Conservation (phyloP, 495 filamentous ascomycete species). For the Penicillium longicatenatum region DNA sequence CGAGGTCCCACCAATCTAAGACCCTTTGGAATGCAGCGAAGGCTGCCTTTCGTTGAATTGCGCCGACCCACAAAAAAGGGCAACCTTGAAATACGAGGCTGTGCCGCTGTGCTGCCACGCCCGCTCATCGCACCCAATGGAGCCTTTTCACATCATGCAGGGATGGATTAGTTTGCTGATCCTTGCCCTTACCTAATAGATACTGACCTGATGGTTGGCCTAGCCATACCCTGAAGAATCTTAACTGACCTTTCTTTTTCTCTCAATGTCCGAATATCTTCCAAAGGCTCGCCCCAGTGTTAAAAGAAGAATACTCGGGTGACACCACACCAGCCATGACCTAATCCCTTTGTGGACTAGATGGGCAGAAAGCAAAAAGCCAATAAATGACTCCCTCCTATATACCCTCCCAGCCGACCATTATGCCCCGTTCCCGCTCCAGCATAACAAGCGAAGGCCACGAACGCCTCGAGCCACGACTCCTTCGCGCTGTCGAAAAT, state of each 20-base stretch:
- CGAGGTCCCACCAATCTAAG: no score
- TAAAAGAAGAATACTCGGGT: neutral
- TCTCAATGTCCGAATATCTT: neutral
- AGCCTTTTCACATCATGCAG: neutral
- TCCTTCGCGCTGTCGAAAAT: conserved; percentile 53
- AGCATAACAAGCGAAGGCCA: conserved; percentile 44
- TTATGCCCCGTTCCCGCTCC: conserved; percentile 41
- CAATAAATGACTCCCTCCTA: neutral
- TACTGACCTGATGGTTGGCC: neutral
- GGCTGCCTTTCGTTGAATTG: neutral
- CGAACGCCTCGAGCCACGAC: conserved; percentile 53
- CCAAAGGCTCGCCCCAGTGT: neutral
- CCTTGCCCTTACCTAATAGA: neutral
- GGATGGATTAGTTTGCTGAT: neutral
- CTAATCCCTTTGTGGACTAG: neutral
- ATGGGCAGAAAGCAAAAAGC: neutral
- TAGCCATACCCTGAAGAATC: neutral
- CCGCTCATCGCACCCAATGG: neutral
- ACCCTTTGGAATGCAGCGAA: no score
- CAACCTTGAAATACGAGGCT: neutral
- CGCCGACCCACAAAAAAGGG: neutral
- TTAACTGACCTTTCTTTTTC: neutral
- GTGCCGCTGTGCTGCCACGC: neutral
- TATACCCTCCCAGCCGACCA: neutral
- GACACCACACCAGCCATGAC: neutral